phyloP scores from a whole-genome alignment of 164 flowering plant genomes.

The Piper longum region DNA sequence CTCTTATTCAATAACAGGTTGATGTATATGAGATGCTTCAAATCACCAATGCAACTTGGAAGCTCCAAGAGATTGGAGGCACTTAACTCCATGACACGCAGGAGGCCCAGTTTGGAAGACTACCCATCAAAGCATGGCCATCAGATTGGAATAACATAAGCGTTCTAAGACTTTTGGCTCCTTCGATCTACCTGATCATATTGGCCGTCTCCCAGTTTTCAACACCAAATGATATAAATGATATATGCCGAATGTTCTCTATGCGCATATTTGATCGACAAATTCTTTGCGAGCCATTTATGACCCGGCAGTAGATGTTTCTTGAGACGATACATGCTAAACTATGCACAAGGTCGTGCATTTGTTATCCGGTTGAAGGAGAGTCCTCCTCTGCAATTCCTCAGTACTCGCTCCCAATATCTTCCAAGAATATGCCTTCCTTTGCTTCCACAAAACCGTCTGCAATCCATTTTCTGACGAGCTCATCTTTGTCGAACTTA shows the following conservation, averaged over 20 bases:
- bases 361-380: background rate
- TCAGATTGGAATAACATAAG: background rate
- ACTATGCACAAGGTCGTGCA: conserved; percentile 1
- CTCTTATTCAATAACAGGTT: background rate
- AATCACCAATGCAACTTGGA: conserved; percentile 1
- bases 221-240: background rate
- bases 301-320: background rate
- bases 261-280: background rate
- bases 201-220: background rate
- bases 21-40: conserved; percentile 2
- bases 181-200: background rate
- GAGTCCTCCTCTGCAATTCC: background rate
- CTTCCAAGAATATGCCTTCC: background rate
- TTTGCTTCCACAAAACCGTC: conserved; percentile 1
- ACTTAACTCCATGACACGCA: conserved; percentile 2
- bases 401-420: background rate
- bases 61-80: background rate
- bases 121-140: background rate
- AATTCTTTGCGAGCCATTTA: too few species aligned
- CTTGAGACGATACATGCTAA: background rate
- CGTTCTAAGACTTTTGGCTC: background rate
- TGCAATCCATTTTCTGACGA: conserved; percentile 10
- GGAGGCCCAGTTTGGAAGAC: background rate
- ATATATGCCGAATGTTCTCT: background rate
- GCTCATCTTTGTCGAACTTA: background rate